Evolutionary conservation across 2,329 filamentous ascomycete species (phyloP).

Genomic region (Neonectria faginata): DNA sequence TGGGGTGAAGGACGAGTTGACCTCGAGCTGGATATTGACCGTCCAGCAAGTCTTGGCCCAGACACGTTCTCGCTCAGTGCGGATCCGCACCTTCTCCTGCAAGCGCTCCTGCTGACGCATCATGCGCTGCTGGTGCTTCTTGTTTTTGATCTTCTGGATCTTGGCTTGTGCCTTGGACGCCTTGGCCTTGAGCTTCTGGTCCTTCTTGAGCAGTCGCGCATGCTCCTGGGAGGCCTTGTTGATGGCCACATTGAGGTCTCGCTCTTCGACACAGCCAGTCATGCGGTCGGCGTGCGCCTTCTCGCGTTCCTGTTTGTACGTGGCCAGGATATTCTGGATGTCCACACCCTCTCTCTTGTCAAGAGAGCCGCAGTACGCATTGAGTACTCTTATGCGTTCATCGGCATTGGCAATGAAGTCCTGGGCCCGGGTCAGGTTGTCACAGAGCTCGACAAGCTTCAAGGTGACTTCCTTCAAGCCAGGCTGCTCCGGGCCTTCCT

Average conservation of each 20-base stretch:
- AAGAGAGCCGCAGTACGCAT: constrained; percentile 54
- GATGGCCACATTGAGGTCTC: constrained; percentile 51
- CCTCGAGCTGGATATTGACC: constrained; percentile 64
- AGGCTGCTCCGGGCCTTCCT: constrained; percentile 41
- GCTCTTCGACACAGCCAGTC: constrained; percentile 46
- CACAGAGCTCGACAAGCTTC: constrained; percentile 47
- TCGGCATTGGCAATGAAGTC: constrained; percentile 42
- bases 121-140: constrained; percentile 50
- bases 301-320: constrained; percentile 57
- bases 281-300: constrained; percentile 57
- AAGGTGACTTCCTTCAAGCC: constrained; percentile 44
- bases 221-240: constrained; percentile 49
- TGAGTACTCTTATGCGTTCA: constrained; percentile 56
- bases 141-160: constrained; percentile 50
- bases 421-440: constrained; percentile 36
- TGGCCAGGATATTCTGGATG: constrained; percentile 54
- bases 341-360: constrained; percentile 49
- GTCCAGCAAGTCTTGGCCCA: constrained; percentile 64
- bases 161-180: constrained; percentile 48
- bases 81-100: constrained; percentile 59
- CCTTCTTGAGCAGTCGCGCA: constrained; percentile 43
- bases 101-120: constrained; percentile 52
- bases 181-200: constrained; percentile 47
- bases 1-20: constrained; percentile 53
- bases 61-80: constrained; percentile 57